phyloP scores from a whole-genome alignment of 805 yeast genomes.

The Soucietia sequanensis region DNA sequence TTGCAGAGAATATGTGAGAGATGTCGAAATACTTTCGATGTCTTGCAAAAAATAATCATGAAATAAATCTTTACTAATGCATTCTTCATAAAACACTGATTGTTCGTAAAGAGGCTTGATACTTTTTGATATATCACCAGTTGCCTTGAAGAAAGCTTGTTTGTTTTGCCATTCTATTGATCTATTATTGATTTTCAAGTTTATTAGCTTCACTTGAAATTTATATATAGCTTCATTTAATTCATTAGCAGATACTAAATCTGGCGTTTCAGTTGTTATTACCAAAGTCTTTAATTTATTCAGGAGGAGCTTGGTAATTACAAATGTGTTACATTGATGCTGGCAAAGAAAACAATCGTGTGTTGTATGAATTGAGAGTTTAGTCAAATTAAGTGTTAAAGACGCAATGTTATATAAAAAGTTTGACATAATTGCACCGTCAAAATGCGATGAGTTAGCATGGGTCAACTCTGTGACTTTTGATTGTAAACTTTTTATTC shows the following conservation, averaged over 20 bases:
- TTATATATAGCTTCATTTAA: constrained; percentile 7
- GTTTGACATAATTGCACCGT: constrained; percentile 5
- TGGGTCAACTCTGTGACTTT: constrained; percentile 22
- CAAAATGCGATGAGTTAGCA: constrained; percentile 12
- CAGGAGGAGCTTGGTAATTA: constrained; percentile 6
- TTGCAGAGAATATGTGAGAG: not conserved
- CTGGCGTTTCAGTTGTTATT: constrained; percentile 14
- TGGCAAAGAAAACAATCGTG: constrained; percentile 21
- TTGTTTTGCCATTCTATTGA: constrained; percentile 13
- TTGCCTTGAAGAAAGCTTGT: constrained; percentile 10
- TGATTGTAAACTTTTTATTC: constrained; percentile 12
- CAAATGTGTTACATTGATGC: constrained; percentile 4
- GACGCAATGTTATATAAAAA: constrained; percentile 10
- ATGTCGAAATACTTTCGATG: constrained; percentile 1
- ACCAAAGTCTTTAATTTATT: constrained; percentile 10
- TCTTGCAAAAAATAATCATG: constrained; percentile 6
- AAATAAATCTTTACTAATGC: constrained; percentile 4
- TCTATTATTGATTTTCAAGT: constrained; percentile 15
- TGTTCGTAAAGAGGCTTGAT: constrained; percentile 10
- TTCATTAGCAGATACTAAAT: constrained; percentile 6
- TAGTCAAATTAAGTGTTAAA: constrained; percentile 8
- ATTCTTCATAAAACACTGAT: constrained; percentile 8
- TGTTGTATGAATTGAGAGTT: constrained; percentile 15
- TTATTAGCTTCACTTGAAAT: constrained; percentile 10
- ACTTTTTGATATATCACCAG: constrained; percentile 1